Evolutionary conservation across 129 eudicot species (phyloP).

Genomic region (Helianthus tuberosus): DNA sequence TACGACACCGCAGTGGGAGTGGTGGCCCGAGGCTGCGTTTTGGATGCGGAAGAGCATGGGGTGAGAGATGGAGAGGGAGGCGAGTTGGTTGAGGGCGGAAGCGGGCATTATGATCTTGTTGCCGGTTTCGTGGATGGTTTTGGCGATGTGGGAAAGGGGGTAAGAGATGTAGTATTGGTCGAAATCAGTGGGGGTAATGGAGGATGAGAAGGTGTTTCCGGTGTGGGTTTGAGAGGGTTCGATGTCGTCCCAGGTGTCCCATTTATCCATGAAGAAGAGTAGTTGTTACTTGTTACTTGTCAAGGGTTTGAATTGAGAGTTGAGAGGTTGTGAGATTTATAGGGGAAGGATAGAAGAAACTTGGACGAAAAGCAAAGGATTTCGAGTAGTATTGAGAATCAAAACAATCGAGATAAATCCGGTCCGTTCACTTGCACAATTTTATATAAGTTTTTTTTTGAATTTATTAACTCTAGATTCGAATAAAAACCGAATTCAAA

Average conservation of each 20-base stretch:
- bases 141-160: slow-evolving; percentile 5
- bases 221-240: background rate
- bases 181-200: background rate
- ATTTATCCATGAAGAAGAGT: background rate
- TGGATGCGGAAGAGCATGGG: slow-evolving; percentile 2
- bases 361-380: background rate
- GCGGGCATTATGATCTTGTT: slow-evolving; percentile 10
- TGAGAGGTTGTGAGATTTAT: background rate
- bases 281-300: background rate
- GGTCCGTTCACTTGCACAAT: too few species aligned
- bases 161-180: background rate
- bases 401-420: too few species aligned
- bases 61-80: background rate
- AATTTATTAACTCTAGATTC: too few species aligned
- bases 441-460: too few species aligned
- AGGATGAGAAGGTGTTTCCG: background rate
- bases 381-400: too few species aligned
- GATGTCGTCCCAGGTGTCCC: background rate
- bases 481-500: too few species aligned
- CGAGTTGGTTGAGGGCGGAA: slow-evolving; percentile 6
- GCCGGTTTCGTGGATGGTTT: slow-evolving; percentile 1
- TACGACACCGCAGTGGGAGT: slow-evolving; percentile 6
- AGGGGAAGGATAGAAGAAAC: background rate
- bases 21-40: background rate
- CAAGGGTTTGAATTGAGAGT: background rate